These are phyloP conservation scores for Ananas comosus DNA, from an alignment of 176 grass and related monocot genomes.

Conservation along the genomic window DNA sequence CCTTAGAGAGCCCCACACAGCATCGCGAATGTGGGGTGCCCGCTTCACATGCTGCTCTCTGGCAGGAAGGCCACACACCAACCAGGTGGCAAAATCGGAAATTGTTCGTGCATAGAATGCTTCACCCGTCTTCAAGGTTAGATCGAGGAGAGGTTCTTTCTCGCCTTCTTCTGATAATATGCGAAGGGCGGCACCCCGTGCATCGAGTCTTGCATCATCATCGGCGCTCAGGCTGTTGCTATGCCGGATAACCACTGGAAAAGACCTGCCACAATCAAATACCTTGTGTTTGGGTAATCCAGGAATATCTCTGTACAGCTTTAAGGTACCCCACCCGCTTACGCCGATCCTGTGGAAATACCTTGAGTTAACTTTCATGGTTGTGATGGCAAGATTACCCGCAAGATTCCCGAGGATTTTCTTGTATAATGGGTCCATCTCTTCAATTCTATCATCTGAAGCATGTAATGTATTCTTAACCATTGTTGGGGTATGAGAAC, in stretches of 20 bases:
- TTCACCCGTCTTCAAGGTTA: constrained; percentile 52
- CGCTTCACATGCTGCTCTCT: constrained; percentile 55
- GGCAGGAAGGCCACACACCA: constrained; percentile 51
- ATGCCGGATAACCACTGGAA: constrained; percentile 49
- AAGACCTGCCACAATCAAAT: constrained; percentile 37
- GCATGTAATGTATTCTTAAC: constrained; percentile 46
- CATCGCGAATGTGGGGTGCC: constrained; percentile 48
- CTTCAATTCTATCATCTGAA: constrained; percentile 49
- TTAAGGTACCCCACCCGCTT: constrained; percentile 39
- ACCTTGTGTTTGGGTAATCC: constrained; percentile 50
- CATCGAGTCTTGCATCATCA: constrained; percentile 62
- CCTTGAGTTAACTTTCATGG: constrained; percentile 68
- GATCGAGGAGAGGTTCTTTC: constrained; percentile 44
- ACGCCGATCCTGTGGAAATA: constrained; percentile 69
- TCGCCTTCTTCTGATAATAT: constrained; percentile 42
- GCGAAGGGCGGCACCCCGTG: constrained; percentile 43
- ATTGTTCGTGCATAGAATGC: constrained; percentile 60
- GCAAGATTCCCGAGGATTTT: constrained; percentile 59
- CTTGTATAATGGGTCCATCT: constrained; percentile 55
- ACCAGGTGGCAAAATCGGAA: constrained; percentile 52
- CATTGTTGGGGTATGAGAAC: constrained; percentile 32
- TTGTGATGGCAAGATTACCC: constrained; percentile 55
- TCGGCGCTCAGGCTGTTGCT: constrained; percentile 74
- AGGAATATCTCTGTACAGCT: constrained; percentile 35
- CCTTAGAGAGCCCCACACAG: constrained; percentile 59